phyloP scores from a whole-genome alignment of 148 eudicot species.

The Fagopyrum esculentum region DNA sequence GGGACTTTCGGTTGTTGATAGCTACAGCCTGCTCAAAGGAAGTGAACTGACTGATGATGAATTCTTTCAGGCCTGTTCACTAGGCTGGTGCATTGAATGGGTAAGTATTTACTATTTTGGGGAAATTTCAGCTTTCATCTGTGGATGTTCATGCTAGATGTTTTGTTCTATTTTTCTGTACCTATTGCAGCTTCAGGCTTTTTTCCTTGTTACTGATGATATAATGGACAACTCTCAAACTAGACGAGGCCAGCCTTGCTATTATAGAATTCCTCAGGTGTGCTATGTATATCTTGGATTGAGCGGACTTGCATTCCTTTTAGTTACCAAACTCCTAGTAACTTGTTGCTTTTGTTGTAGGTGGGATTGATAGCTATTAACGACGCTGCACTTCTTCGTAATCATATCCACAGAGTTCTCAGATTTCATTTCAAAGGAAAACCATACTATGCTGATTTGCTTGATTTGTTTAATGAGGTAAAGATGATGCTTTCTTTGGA shows the following conservation, averaged over 20 bases:
- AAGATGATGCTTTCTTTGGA: background rate
- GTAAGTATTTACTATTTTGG: slow-evolving; percentile 9
- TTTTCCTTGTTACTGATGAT: slow-evolving; percentile 68
- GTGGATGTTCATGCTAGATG: background rate
- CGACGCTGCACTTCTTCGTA: slow-evolving; percentile 67
- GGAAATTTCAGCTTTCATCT: background rate
- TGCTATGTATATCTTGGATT: slow-evolving; percentile 2
- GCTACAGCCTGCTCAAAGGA: slow-evolving; percentile 34
- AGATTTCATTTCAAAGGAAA: slow-evolving; percentile 63
- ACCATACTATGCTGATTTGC: slow-evolving; percentile 65
- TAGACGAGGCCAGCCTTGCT: slow-evolving; percentile 72
- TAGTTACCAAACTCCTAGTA: background rate
- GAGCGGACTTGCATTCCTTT: background rate
- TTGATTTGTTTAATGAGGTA: slow-evolving; percentile 85
- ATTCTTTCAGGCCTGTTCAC: slow-evolving; percentile 31
- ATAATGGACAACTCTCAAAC: slow-evolving; percentile 62
- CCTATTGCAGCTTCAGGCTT: slow-evolving; percentile 56
- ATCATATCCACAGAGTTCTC: slow-evolving; percentile 70
- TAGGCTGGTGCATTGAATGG: slow-evolving; percentile 61
- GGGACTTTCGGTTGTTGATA: slow-evolving; percentile 46
- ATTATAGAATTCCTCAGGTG: slow-evolving; percentile 67
- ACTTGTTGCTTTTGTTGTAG: slow-evolving; percentile 22
- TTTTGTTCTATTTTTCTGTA: background rate
- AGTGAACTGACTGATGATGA: slow-evolving; percentile 28
- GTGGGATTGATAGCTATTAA: slow-evolving; percentile 84